Evolutionary conservation across 495 filamentous ascomycete genomes (phyloP), one percentile per base, ranked within the genome.

Genomic region (Xylaria intraflava): DNA sequence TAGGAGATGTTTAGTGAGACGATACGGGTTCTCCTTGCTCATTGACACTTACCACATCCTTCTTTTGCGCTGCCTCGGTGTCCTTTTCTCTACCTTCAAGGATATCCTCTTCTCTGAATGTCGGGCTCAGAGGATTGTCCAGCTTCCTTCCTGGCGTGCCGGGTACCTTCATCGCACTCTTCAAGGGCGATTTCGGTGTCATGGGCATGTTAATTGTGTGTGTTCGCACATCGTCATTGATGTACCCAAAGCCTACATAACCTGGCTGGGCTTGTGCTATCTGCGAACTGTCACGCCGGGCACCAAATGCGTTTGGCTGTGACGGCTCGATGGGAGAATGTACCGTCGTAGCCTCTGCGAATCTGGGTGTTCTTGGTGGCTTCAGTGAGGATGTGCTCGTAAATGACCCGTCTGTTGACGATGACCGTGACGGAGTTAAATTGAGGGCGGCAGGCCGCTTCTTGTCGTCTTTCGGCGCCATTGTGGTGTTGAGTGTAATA

Each of bases 221-320:
- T 67, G 49, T 71, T 68, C 45, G 78, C 65, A 78, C 71, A 46
- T 76, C 78, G 26, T 80, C 73, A 49, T 80, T 72, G 56, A 96
- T 83, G 71, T 95, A 96, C 69, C 90, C 90, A 69, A 96, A 96
- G 51, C 90, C 90, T 49, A 95, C 81, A 72, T 95, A 90, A 39
- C 83, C 88, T 17, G 85, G 84, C 57, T 87, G 83, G 39, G 83
- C 70, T 58, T 85, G 78, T 51, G 78, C 76, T 60, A 83, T 75
- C 47, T 77, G 71, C 44, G 77, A 74, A 42, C 77, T 75, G 26
- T 81, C 79, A 57, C 88, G 83, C 50, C 54, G 59, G 59, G 53
- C 45, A 40, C 80, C 81, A 64, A 94, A 93, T 1, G 89, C 88
- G 5, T 80, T 80, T 20, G 59, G 67, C 5, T 76, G 72, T 16